Evolutionary conservation across 371 early-diverging fungal genomes (phyloP).

Genomic region (Mucor circinelloides): DNA sequence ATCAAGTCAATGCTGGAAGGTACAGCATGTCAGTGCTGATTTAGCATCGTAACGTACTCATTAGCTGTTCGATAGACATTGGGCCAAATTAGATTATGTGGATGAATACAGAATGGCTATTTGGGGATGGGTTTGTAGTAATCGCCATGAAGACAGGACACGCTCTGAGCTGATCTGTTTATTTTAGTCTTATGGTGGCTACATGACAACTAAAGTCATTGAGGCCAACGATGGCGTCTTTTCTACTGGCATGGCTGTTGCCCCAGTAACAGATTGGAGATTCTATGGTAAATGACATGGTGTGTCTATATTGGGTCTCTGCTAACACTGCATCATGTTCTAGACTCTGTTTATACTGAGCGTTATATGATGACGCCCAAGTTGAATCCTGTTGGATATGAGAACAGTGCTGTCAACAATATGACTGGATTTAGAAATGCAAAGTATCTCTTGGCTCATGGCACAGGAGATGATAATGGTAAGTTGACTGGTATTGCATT

Average conservation of each 20-base stretch:
- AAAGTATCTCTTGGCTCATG: conserved; percentile 87
- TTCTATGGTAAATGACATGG: conserved; percentile 56
- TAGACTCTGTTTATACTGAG: conserved; percentile 95
- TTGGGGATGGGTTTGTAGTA: conserved; percentile 85
- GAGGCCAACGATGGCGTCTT: conserved; percentile 87
- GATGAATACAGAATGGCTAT: conserved; percentile 81
- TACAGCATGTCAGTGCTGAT: conserved; percentile 10
- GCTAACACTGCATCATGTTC: background rate
- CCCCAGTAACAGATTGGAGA: conserved; percentile 96
- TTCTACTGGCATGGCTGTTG: conserved; percentile 88
- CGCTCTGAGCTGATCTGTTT: background rate
- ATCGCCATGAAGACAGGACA: background rate
- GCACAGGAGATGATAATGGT: conserved; percentile 89
- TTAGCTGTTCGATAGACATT: conserved; percentile 31
- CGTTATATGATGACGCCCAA: conserved; percentile 92
- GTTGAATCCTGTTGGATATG: conserved; percentile 81
- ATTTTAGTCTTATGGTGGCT: conserved; percentile 96
- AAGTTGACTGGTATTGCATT: too few species aligned
- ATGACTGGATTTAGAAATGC: conserved; percentile 82
- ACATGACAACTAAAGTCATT: conserved; percentile 81
- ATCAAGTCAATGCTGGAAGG: conserved; percentile 85
- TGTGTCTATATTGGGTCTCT: background rate
- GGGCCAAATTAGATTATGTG: conserved; percentile 70
- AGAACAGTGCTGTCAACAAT: conserved; percentile 73
- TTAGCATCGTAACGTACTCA: background rate